phyloP scores from a whole-genome alignment of 225 moss, liverwort and hornwort genomes.

The Takakia lepidozioides region DNA sequence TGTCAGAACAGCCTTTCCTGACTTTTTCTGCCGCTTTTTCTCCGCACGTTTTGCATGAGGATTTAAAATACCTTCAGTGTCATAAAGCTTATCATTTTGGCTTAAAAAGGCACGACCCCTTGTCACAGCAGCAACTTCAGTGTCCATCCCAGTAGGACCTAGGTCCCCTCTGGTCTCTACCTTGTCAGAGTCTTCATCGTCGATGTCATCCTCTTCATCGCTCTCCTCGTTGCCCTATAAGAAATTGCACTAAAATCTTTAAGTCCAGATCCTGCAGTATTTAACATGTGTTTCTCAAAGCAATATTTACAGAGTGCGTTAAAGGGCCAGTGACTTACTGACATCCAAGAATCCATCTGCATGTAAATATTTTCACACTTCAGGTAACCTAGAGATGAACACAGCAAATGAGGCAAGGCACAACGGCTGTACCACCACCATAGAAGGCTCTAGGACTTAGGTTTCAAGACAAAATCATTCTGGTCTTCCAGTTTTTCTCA shows the following conservation, averaged over 20 bases:
- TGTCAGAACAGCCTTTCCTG: constrained; percentile 22
- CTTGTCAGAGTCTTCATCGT: constrained; percentile 37
- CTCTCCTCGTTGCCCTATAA: constrained; percentile 7
- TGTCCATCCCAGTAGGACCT: constrained; percentile 39
- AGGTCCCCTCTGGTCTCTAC: constrained; percentile 32
- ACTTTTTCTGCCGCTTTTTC: constrained; percentile 52
- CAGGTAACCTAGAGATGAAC: too few species aligned
- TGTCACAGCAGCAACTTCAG: constrained; percentile 29
- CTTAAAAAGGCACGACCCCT: constrained; percentile 43
- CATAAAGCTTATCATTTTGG: constrained; percentile 61
- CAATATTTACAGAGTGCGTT: too few species aligned
- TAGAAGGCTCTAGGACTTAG: neutral
- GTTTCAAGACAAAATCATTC: too few species aligned
- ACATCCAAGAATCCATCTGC: too few species aligned
- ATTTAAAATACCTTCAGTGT: constrained; percentile 54
- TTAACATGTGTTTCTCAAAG: too few species aligned
- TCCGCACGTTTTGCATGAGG: constrained; percentile 50
- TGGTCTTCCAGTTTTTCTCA: too few species aligned
- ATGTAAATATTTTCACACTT: too few species aligned
- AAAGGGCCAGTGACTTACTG: too few species aligned
- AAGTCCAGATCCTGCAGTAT: too few species aligned
- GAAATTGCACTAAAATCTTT: too few species aligned
- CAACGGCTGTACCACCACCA: too few species aligned
- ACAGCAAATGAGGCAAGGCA: too few species aligned
- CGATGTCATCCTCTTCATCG: constrained; percentile 19